Conservation (phyloP, 2,329 filamentous ascomycete genomes). For the Cladosporium sp. region DNA sequence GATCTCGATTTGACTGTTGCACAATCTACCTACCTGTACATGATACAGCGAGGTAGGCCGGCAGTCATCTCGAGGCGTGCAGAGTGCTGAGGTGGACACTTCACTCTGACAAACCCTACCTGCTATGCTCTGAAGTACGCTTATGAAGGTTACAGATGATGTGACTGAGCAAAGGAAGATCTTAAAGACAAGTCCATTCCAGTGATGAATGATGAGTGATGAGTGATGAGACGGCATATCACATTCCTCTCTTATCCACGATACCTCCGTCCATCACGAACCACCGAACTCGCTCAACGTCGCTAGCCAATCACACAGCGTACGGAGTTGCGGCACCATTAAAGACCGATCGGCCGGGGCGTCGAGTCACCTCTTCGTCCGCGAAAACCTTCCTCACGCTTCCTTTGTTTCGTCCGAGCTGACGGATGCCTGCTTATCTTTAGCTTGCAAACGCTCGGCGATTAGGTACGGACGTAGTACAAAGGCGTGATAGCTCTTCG, state of each 20-base stretch:
- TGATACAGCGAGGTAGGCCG: not conserved
- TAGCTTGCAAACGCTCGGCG: not conserved
- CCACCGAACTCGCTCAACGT: too few species aligned
- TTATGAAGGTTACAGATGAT: not conserved
- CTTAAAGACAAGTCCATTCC: not conserved
- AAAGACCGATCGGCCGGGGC: not conserved
- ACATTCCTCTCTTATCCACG: not conserved
- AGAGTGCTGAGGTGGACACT: too few species aligned
- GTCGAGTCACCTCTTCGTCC: too few species aligned
- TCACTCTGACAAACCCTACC: too few species aligned
- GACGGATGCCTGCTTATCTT: not conserved
- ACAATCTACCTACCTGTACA: too few species aligned
- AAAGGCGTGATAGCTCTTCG: constrained; percentile 9
- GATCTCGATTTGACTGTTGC: too few species aligned
- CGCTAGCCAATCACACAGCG: not conserved
- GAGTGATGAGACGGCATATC: not conserved
- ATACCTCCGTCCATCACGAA: not conserved
- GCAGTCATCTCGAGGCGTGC: too few species aligned
- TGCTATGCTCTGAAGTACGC: too few species aligned
- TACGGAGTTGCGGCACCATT: not conserved
- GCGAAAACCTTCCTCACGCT: not conserved
- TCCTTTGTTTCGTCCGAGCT: constrained; percentile 2
- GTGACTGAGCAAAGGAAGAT: not conserved
- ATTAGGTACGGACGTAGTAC: constrained; percentile 3
- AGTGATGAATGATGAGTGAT: not conserved